phyloP scores from a whole-genome alignment of 768 basidiomycete genomes.

The Pulveroboletus sp. region DNA sequence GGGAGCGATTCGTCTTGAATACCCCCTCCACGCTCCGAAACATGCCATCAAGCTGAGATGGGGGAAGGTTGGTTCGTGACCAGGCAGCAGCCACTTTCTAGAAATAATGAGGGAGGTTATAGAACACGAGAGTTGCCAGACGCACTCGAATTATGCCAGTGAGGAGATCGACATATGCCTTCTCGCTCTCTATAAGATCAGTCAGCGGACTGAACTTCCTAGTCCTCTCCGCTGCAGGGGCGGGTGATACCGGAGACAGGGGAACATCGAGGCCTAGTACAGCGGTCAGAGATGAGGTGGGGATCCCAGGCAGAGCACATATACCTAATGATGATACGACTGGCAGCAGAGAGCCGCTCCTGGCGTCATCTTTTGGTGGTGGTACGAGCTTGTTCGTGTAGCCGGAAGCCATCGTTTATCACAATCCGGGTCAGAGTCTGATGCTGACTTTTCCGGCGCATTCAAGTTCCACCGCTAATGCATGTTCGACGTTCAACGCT shows the following conservation, averaged over 20 bases:
- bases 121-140: conserved; percentile 13
- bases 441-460: neutral
- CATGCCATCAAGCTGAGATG: conserved; percentile 87
- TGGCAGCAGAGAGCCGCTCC: conserved; percentile 1
- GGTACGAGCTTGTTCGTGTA: neutral
- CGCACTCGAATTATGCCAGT: conserved; percentile 88
- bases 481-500: no score
- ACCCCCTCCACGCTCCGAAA: conserved; percentile 91
- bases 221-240: conserved; percentile 42
- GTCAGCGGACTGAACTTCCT: conserved; percentile 79
- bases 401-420: conserved; percentile 9
- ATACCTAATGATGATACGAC: conserved; percentile 26
- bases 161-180: conserved; percentile 85
- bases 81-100: conserved; percentile 98
- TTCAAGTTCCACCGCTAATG: no score
- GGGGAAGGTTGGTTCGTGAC: conserved; percentile 94
- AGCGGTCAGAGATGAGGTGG: conserved; percentile 15
- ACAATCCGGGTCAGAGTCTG: neutral
- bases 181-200: conserved; percentile 95
- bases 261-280: conserved; percentile 24
- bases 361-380: conserved; percentile 16
- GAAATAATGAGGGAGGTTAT: conserved; percentile 10
- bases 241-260: conserved; percentile 17
- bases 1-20: conserved; percentile 84
- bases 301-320: conserved; percentile 1